Base-by-base conservation (phyloP, 108 stramenopile species). In the Skeletonema marinoi region DNA sequence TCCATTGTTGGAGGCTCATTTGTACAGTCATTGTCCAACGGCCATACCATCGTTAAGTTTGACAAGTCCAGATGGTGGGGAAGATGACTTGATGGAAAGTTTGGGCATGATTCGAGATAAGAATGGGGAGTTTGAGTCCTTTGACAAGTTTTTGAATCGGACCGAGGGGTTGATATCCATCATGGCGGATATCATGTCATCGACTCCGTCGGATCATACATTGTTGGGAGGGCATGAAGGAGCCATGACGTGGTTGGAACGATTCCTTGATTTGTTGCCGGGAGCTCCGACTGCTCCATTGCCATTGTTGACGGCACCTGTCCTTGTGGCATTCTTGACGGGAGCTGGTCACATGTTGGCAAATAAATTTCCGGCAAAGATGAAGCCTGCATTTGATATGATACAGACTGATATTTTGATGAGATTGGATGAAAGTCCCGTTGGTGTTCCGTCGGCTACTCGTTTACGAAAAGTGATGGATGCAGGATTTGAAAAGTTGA, bases 261-360 rank as follows among this genome's bases (percentile, higher is more conserved):
- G 94, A 46, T 96, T 96, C 80, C 44, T 96, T 21, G 84, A 85
- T 39, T 51, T 87, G 1, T 59, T 96, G 10, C 94, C 94, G 0
- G 76, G 74, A 2, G 48, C 90, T 51, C 86, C 88, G n/a, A 64
- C 68, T 1, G 54, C 87, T 11, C 89, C 92, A 1, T 74, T 96
- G 4, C 92, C 94, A 6, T 66, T 96, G 17, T 32, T 87, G 48
- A 93, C 92, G 2, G 92, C 94, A 21, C 92, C 94, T 3, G 92
- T 96, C n/a, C 82, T 96, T 17, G 89, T 87, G 51, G 88, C 92
- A 5, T 96, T 96, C 68, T 65, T 96, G 41, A 88, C 92, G 0
- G 91, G 86, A 29, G 92, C 94, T 2, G 94, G 94, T 30, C 91
- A 93, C 78, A 96, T 96, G 94, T 65, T 96, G 36, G 89, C 92